Evolutionary conservation across 352 stramenopile genomes (phyloP), one percentile per base, ranked within the genome.

Genomic region (Elongisporangium anandrum): DNA sequence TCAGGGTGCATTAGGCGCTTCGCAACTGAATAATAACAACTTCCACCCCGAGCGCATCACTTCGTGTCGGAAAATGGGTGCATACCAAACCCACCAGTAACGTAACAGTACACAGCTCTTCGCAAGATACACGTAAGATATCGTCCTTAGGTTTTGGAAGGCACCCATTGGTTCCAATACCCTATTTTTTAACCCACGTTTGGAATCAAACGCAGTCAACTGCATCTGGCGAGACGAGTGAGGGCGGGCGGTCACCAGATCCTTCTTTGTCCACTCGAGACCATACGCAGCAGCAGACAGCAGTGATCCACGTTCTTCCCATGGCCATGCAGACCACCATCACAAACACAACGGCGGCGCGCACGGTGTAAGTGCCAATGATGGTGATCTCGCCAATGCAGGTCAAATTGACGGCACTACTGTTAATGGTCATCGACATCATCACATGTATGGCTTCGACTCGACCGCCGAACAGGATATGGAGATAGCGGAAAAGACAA

Each of bases 391-490:
- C 65, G 75, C 79, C 22, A 66, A 81, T 10, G 68, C 76, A 23
- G 72, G 63, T 15, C 72, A 72, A 3, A 51, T 72, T 1, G 75
- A 72, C 1, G 71, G 77, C 8, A 69, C 77, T 3, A 66, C 71
- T 19, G 70, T 72, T 10, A 66, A 80, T 0, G 73, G 80, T 21
- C 75, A 87, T 0, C 72, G 78, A 0, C 68, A 81, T 2, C 70
- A 81, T 4, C 73, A 82, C 1, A 72, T 79, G 8, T 66, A 80
- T 5, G 74, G 77, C 2, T 69, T 78, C 10, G 64, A 67, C 20
- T 67, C 61, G 15, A 41, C 52, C 23, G 52, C 50, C 22, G 65
- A 72, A 34, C 54, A 68, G 34, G 52, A 61, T 19, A 9, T 60
- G 6, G 75, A 81, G n/a, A n/a, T n/a, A n/a, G n/a, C n/a, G n/a